phyloP scores from a whole-genome alignment of 495 filamentous ascomycete species.

The Neurospora sp. region DNA sequence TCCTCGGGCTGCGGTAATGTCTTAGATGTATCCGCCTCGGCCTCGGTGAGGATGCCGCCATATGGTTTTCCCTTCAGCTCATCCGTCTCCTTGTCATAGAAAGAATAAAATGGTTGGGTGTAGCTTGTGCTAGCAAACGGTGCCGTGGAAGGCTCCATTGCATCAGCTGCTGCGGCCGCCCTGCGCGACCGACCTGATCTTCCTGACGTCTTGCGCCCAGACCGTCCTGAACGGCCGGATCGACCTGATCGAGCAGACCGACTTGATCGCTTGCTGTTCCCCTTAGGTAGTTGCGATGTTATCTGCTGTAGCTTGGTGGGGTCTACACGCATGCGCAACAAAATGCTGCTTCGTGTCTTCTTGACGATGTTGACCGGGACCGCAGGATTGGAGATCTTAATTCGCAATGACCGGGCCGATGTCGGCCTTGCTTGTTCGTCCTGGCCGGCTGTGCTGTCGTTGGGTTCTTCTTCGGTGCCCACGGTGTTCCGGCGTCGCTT shows the following conservation, averaged over 20 bases:
- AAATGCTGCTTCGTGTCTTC: constrained; percentile 25
- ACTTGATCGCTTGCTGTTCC: constrained; percentile 38
- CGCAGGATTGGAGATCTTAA: constrained; percentile 19
- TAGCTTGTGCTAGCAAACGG: constrained; percentile 47
- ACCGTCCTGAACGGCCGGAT: background rate
- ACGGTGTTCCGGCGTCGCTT: constrained; percentile 34
- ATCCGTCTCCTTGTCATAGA: constrained; percentile 78
- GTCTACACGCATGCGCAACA: constrained; percentile 47
- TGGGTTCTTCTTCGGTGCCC: constrained; percentile 18
- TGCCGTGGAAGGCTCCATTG: constrained; percentile 22
- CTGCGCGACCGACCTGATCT: constrained; percentile 5
- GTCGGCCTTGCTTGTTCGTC: constrained; percentile 26
- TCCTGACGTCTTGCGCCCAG: background rate
- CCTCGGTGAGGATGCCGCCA: constrained; percentile 81
- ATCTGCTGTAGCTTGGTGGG: constrained; percentile 50
- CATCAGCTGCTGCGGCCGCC: constrained; percentile 6
- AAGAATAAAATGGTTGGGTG: constrained; percentile 65
- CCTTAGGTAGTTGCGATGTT: constrained; percentile 34
- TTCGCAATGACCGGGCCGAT: constrained; percentile 30
- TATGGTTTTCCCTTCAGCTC: constrained; percentile 90
- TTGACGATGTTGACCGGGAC: constrained; percentile 22
- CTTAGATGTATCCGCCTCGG: constrained; percentile 81
- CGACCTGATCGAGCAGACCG: background rate
- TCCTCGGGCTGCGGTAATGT: constrained; percentile 74
- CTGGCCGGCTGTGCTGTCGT: constrained; percentile 19